phyloP scores from a whole-genome alignment of 1,284 basidiomycete species.

The Wallemia mellicola region DNA sequence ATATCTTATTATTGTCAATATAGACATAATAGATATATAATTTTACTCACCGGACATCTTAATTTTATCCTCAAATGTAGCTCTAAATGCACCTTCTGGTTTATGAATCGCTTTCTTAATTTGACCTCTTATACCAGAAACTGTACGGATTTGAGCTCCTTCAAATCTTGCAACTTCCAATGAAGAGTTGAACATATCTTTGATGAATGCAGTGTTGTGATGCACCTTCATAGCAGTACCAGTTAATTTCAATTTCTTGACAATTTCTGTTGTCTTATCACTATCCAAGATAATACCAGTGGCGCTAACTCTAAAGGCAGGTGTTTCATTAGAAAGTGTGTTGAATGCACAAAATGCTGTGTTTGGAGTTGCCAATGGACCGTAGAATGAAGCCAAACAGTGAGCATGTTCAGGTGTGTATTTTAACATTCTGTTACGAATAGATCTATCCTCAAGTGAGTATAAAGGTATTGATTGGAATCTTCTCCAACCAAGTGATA shows the following conservation, averaged over 20 bases:
- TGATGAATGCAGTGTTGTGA: slow-evolving; percentile 96
- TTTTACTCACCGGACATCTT: slow-evolving; percentile 57
- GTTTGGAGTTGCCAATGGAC: slow-evolving; percentile 66
- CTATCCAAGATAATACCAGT: slow-evolving; percentile 86
- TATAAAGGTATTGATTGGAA: slow-evolving; percentile 91
- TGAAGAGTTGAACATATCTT: slow-evolving; percentile 81
- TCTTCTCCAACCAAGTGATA: slow-evolving; percentile 81
- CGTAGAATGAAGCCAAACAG: slow-evolving; percentile 89
- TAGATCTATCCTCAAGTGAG: slow-evolving; percentile 82
- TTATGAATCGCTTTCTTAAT: slow-evolving; percentile 83
- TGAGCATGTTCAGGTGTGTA: slow-evolving; percentile 99
- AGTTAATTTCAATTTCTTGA: slow-evolving; percentile 94
- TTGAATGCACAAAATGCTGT: slow-evolving; percentile 96
- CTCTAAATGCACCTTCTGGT: slow-evolving; percentile 80
- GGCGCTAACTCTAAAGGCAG: slow-evolving; percentile 66
- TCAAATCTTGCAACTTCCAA: slow-evolving; percentile 96
- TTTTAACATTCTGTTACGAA: slow-evolving; percentile 96
- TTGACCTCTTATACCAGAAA: slow-evolving; percentile 83
- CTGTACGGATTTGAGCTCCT: slow-evolving; percentile 78
- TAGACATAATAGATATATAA: background rate
- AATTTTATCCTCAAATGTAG: slow-evolving; percentile 94
- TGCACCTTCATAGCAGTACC: slow-evolving; percentile 86
- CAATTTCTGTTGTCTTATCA: slow-evolving; percentile 69
- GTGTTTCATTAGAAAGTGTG: slow-evolving; percentile 30
- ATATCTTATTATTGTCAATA: slow-evolving; percentile 43